Percentiles rank a stretch among this genome's conserved stretches.
Evolutionary conservation across 1,139 yeast genomes (phyloP).

Genomic region (Suhomyces panamericanus): DNA sequence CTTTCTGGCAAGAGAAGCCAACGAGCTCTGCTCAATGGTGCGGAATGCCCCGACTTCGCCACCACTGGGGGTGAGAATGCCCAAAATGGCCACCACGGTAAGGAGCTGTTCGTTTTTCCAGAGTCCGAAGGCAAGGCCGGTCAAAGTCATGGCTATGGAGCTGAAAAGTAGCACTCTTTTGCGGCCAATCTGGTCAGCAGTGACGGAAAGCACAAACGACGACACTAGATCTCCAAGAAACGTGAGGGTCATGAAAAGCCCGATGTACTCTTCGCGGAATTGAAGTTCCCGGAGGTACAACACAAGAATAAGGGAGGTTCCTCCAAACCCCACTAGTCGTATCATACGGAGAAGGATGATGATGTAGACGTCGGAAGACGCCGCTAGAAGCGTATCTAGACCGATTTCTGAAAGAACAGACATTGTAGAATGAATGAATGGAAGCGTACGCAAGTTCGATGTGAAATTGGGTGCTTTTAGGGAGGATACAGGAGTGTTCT

Average conservation of each 20-base stretch:
- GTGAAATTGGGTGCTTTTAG: not conserved
- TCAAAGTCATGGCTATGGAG: conserved; percentile 30
- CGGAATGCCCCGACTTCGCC: conserved; percentile 48
- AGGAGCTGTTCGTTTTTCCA: conserved; percentile 25
- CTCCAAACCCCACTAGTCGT: conserved; percentile 44
- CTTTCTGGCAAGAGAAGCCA: conserved; percentile 34
- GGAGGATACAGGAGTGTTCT: not conserved
- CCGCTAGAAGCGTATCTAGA: conserved; percentile 23
- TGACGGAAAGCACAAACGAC: conserved; percentile 33
- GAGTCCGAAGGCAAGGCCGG: conserved; percentile 30
- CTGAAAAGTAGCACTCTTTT: conserved; percentile 29
- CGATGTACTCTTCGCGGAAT: conserved; percentile 33
- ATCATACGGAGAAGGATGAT: conserved; percentile 36
- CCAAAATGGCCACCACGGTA: conserved; percentile 29
- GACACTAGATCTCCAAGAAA: conserved; percentile 40
- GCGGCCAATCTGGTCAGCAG: conserved; percentile 40
- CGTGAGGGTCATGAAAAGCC: conserved; percentile 39
- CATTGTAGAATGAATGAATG: not conserved
- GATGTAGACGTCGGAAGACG: conserved; percentile 32
- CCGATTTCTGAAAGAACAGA: conserved; percentile 25
- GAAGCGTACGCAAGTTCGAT: not conserved
- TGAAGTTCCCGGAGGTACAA: conserved; percentile 35
- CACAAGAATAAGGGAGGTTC: conserved; percentile 41
- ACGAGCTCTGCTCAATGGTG: conserved; percentile 41
- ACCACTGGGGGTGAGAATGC: conserved; percentile 44